These are phyloP conservation scores for Trametes maxima DNA, from an alignment of 768 basidiomycete genomes.

Conservation along the genomic window DNA sequence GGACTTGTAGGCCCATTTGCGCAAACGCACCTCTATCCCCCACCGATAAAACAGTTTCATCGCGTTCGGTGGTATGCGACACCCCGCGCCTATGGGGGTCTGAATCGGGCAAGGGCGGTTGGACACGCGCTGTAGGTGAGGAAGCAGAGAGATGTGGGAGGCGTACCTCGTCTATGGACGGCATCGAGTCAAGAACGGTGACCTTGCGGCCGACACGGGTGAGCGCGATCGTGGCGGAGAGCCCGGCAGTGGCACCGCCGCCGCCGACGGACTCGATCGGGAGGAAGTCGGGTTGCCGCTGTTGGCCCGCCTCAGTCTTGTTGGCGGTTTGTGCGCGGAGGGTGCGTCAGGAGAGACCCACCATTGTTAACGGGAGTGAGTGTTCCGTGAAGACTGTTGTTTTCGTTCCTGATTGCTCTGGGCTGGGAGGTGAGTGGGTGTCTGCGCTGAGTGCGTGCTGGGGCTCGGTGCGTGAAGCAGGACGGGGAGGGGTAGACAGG, in stretches of 20 bases:
- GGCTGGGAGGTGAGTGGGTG: too few species aligned
- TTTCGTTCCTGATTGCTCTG: too few species aligned
- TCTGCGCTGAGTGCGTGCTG: too few species aligned
- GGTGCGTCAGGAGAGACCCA: background rate
- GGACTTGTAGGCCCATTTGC: slow-evolving; percentile 33
- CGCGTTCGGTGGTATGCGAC: slow-evolving; percentile 59
- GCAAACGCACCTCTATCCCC: slow-evolving; percentile 51
- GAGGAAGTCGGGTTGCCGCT: slow-evolving; percentile 23
- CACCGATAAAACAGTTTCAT: slow-evolving; percentile 56
- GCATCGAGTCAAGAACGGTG: slow-evolving; percentile 35
- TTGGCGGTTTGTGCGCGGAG: background rate
- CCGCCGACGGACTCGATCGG: slow-evolving; percentile 36
- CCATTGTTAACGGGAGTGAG: background rate
- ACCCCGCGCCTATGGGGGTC: slow-evolving; percentile 35
- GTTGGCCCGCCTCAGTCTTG: background rate
- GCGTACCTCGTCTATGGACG: slow-evolving; percentile 33
- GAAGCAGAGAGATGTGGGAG: background rate
- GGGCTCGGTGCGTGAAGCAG: too few species aligned
- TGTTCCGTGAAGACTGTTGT: too few species aligned
- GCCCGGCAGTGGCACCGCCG: slow-evolving; percentile 39
- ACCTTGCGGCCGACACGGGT: slow-evolving; percentile 40
- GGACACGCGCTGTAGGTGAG: background rate
- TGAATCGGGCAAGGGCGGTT: background rate
- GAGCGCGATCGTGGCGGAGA: slow-evolving; percentile 39
- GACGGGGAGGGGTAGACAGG: too few species aligned